phyloP scores from a whole-genome alignment of 768 basidiomycete genomes.

The Hygrophorus russula region DNA sequence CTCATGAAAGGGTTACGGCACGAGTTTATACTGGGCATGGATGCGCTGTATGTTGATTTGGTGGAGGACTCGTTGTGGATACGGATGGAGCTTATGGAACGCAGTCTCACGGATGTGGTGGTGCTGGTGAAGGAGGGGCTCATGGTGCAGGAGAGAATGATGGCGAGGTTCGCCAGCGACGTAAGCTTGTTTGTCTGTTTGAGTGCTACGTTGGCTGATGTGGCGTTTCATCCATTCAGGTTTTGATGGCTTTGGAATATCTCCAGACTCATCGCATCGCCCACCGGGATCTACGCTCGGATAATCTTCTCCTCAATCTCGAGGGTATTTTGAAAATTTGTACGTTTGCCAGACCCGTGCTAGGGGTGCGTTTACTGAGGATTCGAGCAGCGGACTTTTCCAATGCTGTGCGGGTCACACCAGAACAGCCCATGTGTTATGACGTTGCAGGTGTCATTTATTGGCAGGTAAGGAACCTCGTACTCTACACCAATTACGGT shows the following conservation, averaged over 20 bases:
- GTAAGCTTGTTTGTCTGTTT: conserved; percentile 32
- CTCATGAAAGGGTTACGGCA: conserved; percentile 49
- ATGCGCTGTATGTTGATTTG: conserved; percentile 59
- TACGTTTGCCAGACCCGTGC: conserved; percentile 21
- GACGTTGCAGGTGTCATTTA: conserved; percentile 64
- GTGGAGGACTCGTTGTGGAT: conserved; percentile 69
- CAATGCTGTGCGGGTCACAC: conserved; percentile 50
- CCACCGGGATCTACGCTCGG: conserved; percentile 77
- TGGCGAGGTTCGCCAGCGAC: conserved; percentile 69
- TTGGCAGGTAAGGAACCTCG: conserved; percentile 55
- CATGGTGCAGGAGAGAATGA: conserved; percentile 52
- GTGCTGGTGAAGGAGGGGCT: conserved; percentile 51
- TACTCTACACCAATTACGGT: background rate
- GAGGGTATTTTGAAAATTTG: conserved; percentile 66
- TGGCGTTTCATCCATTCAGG: conserved; percentile 25
- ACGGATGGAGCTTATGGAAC: conserved; percentile 84
- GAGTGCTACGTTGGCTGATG: conserved; percentile 4
- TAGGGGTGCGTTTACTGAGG: background rate
- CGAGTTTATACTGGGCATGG: conserved; percentile 54
- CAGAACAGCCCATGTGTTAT: conserved; percentile 35
- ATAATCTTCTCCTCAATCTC: conserved; percentile 66
- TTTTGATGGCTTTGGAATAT: conserved; percentile 54
- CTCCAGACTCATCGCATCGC: conserved; percentile 57
- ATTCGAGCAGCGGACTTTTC: conserved; percentile 62
- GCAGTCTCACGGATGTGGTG: conserved; percentile 76